A percentile compares a stretch with the other conserved stretches of the same genome.
Evolutionary conservation across 441 rosid species (phyloP).

Genomic region (Pelargonium fulgidum): DNA sequence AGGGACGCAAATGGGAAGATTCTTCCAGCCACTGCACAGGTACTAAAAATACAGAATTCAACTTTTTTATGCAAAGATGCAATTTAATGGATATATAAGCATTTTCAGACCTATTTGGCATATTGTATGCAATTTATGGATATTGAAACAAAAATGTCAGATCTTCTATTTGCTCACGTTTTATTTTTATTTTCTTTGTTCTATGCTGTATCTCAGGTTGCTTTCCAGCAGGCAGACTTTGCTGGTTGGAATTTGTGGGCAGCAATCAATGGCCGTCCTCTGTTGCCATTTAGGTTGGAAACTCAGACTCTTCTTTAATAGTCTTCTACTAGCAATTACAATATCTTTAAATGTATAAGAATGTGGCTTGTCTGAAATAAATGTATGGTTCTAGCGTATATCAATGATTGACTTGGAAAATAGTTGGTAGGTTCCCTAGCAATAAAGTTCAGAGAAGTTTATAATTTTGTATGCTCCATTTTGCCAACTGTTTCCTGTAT

Average conservation of each 20-base stretch:
- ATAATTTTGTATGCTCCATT: too few relatives aligned
- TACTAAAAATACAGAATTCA: conserved; percentile 13
- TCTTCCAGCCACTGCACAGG: conserved; percentile 98
- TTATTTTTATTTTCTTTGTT: conserved; percentile 8
- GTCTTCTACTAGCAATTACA: background rate
- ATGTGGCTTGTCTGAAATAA: background rate
- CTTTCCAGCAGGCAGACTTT: conserved; percentile 95
- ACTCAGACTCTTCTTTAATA: background rate
- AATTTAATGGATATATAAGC: background rate
- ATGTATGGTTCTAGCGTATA: background rate
- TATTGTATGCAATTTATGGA: background rate
- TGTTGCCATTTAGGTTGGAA: conserved; percentile 77
- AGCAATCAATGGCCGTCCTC: conserved; percentile 75
- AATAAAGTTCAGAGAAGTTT: background rate
- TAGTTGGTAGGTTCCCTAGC: background rate
- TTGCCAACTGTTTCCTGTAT: too few relatives aligned
- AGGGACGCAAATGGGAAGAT: conserved; percentile 70
- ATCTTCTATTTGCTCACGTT: background rate
- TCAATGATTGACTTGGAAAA: background rate
- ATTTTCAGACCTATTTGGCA: background rate
- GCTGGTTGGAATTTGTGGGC: conserved; percentile 98
- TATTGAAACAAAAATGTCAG: background rate
- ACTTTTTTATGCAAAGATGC: background rate
- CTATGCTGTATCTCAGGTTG: conserved; percentile 49
- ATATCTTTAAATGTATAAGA: background rate